A percentile compares a stretch with the other conserved stretches of the same genome.
Conservation (phyloP, 2,329 filamentous ascomycete species). For the Fonsecaea erecta region DNA sequence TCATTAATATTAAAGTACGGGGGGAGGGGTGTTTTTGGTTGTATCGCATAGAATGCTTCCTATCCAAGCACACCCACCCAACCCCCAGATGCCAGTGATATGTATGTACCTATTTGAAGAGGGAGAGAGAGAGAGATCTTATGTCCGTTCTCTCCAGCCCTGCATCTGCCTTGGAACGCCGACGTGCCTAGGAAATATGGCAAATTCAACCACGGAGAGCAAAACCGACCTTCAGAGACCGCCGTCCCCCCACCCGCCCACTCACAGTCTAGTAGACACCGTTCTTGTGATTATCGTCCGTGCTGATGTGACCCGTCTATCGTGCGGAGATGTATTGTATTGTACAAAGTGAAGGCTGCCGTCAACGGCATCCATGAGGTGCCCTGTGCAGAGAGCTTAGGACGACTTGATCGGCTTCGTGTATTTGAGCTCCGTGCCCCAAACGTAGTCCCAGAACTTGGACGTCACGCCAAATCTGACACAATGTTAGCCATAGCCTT, state of each 20-base stretch:
- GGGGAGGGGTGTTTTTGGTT: too few species aligned
- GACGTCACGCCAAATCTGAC: constrained; percentile 83
- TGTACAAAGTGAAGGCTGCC: neutral
- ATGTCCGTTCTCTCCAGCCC: neutral
- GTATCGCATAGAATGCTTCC: too few species aligned
- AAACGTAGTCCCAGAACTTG: constrained; percentile 91
- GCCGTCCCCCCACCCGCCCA: too few species aligned
- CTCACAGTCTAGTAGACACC: too few species aligned
- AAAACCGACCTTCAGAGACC: neutral
- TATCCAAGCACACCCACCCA: too few species aligned
- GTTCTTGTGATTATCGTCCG: neutral
- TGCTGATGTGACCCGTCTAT: neutral
- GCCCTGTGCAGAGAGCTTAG: neutral
- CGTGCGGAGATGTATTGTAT: neutral
- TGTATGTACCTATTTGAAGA: too few species aligned
- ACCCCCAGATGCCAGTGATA: neutral
- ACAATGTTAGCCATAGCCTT: constrained; percentile 2
- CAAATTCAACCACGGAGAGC: neutral
- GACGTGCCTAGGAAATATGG: neutral
- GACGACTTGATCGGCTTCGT: constrained; percentile 40
- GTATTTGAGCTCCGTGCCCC: constrained; percentile 79
- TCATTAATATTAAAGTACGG: constrained; percentile 1
- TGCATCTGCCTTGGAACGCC: neutral
- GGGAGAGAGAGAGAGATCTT: too few species aligned
- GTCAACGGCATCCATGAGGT: neutral